Evolutionary conservation across 2,329 filamentous ascomycete genomes (phyloP).

Genomic region (Cladorrhinum sp.): DNA sequence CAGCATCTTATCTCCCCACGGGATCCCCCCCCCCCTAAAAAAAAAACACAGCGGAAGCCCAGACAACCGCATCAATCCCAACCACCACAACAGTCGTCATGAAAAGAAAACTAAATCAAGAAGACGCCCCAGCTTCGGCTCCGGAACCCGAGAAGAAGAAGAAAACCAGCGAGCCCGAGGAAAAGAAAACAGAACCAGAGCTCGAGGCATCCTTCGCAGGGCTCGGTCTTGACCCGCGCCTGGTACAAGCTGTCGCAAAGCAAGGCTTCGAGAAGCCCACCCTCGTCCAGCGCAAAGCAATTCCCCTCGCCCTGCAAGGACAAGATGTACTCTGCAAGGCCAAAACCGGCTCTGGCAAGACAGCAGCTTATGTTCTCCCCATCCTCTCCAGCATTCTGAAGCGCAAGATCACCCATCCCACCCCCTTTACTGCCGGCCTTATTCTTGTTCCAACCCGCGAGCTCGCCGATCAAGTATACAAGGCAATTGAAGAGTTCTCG

Average conservation of each 20-base stretch:
- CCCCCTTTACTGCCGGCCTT: slow-evolving; percentile 65
- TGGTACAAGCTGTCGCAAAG: slow-evolving; percentile 81
- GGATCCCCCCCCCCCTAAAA: background rate
- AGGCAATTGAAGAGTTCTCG: slow-evolving; percentile 71
- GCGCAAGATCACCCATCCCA: slow-evolving; percentile 59
- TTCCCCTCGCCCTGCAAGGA: slow-evolving; percentile 82
- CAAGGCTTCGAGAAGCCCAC: slow-evolving; percentile 85
- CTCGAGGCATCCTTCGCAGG: slow-evolving; percentile 63
- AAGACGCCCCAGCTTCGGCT: slow-evolving; percentile 34
- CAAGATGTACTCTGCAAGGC: slow-evolving; percentile 89
- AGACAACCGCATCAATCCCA: background rate
- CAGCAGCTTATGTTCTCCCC: slow-evolving; percentile 89
- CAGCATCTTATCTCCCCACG: slow-evolving; percentile 1
- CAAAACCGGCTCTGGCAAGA: slow-evolving; percentile 95
- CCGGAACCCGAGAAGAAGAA: slow-evolving; percentile 33
- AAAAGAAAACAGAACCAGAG: slow-evolving; percentile 15
- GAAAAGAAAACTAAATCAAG: slow-evolving; percentile 62
- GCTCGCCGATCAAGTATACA: slow-evolving; percentile 86
- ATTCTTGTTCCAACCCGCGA: slow-evolving; percentile 94
- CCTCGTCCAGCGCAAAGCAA: slow-evolving; percentile 81
- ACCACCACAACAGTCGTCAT: slow-evolving; percentile 35
- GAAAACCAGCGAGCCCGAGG: slow-evolving; percentile 22
- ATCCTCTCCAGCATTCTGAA: slow-evolving; percentile 82
- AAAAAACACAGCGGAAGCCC: background rate
- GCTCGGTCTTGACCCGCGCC: slow-evolving; percentile 76